Base-by-base conservation (phyloP, 2,329 filamentous ascomycete genomes). In the Stagonosporopsis vannaccii region DNA sequence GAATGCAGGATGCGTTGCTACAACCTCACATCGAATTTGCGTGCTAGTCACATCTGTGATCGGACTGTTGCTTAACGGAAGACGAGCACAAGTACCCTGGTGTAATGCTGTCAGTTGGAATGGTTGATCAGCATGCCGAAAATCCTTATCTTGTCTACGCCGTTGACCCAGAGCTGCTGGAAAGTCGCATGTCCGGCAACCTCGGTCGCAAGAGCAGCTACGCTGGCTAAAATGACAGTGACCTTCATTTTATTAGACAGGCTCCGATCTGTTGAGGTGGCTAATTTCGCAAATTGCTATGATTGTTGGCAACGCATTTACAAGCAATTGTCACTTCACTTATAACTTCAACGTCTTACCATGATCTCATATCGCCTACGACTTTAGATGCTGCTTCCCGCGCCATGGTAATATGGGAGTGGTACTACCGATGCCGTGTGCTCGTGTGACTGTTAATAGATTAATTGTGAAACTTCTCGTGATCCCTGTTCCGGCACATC, bases 1-100 rank as follows among this genome's bases (percentile, higher is more conserved):
- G 2, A 1, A 15, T 19, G 26, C 22, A 23, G 5, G 19, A 12
- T 6, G 20, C 19, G 6, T 6, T 32, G 4, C 49, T 25, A 1
- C 6, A 2, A 3, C 12, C 51, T 56, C 55, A 64, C 84, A 87
- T 39, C 82, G 82, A 15, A 87, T 73, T 51, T 81, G 78, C 63
- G 81, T 78, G 48, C 79, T 81, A 20, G 76, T 80, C 11, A 86
- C 83, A 65, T 85, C 80, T 19, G 76, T 65, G 12, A 75, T 61
- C 1, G 73, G 71, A 50, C 62, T 73, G 49, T 74, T 87, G 67
- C 58, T 67, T 8, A 51, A 63, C 8, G 70, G 69, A 2, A 72
- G 58, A 20, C 70, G 59, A 12, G 67, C 70, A 36, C 70, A 73
- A 23, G 62, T 56, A 23, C 62, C 60, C 56, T 66, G 46, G 57